Evolutionary conservation across 306 rosid species (phyloP), one percentile per base, ranked within the genome.

Genomic region (Rosa chinensis): DNA sequence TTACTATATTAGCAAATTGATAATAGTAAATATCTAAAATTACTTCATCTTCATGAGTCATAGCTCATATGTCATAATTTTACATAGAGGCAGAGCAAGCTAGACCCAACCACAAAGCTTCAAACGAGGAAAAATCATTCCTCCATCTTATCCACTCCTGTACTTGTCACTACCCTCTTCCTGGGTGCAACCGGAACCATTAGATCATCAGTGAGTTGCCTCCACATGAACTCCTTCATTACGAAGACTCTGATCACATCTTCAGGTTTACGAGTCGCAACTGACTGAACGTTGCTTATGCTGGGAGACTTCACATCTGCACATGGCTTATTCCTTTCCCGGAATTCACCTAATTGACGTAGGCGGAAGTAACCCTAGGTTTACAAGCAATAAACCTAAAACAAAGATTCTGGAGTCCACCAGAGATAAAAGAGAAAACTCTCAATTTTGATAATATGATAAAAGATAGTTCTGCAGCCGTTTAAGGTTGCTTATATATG

Each of bases 241-340:
- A 71, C 47, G 37, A 72, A 79, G 70, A 61, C 66, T 62, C 77
- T 37, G 40, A 79, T 61, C 72, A 79, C 77, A 21, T 61, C 72
- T 53, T 79, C 77, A 8, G 82, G 52, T 39, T 61, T 79, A 48
- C 16, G 42, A 16, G 23, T 48, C 3, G 5, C 77, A 12, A 47
- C 72, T 16, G 52, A 11, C 11, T 32, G 40, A 12, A 43, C 18
- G 39, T 37, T 35, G 28, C 47, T 5, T 17, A 25, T 25, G 35
- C 37, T 45, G n/a, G 55, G 70, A 40, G 56, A 21, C 81, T 55
- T 43, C 56, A 55, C 10, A 25, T 78, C 81, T 16, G 13, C 43
- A 59, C 16, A 37, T 5, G 32, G 45, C 35, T 20, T 62, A 18
- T n/a, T 53, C 1, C 4, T 7, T 28, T 78, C 73, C 82, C 5